Evolutionary conservation across 108 stramenopile species (phyloP).

Genomic region (Parietichytrium sp.): DNA sequence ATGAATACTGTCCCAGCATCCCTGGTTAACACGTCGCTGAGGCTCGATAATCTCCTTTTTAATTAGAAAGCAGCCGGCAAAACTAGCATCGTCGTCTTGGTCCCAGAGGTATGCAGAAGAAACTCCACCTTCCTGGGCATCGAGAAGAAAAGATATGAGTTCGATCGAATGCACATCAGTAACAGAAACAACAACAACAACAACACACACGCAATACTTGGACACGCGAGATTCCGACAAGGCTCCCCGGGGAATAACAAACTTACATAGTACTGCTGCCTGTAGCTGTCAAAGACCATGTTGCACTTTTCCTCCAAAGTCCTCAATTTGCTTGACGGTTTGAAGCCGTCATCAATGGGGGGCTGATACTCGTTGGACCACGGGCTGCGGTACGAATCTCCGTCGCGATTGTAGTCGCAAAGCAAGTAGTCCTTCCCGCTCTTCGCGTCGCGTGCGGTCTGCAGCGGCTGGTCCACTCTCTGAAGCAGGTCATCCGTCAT

Average conservation of each 20-base stretch:
- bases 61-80: slow-evolving; percentile 81
- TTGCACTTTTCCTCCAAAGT: slow-evolving; percentile 68
- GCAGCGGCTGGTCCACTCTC: slow-evolving; percentile 61
- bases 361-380: slow-evolving; percentile 68
- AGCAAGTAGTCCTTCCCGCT: slow-evolving; percentile 59
- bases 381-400: slow-evolving; percentile 60
- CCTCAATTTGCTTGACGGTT: slow-evolving; percentile 54
- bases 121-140: slow-evolving; percentile 68
- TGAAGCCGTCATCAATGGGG: slow-evolving; percentile 58
- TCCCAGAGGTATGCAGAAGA: slow-evolving; percentile 82
- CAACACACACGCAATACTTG: no score
- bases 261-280: slow-evolving; percentile 86
- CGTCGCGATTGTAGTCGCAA: slow-evolving; percentile 69
- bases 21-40: slow-evolving; percentile 48
- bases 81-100: slow-evolving; percentile 58
- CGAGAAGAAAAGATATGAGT: no score
- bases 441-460: slow-evolving; percentile 45
- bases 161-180: no score
- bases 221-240: no score
- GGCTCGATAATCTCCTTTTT: slow-evolving; percentile 65
- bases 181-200: no score
- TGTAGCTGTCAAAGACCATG: slow-evolving; percentile 86
- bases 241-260: no score
- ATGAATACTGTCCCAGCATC: slow-evolving; percentile 85
- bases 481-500: slow-evolving; percentile 63